Conservation (phyloP, 2,329 filamentous ascomycete genomes). For the Trichoderma arundinaceum region DNA sequence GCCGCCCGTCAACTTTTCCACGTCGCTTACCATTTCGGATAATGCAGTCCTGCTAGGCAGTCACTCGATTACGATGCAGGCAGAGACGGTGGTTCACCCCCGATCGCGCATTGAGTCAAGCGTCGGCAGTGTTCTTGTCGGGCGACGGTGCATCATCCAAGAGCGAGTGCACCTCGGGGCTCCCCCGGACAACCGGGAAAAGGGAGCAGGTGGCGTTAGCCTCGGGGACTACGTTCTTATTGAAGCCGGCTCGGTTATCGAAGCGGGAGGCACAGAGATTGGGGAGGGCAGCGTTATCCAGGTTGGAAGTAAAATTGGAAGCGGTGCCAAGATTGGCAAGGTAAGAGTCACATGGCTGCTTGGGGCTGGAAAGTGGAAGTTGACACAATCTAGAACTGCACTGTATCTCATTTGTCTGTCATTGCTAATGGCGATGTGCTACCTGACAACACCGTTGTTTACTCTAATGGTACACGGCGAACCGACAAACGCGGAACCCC, state of each 20-base stretch:
- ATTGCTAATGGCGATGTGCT: constrained; percentile 64
- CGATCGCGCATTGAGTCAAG: constrained; percentile 79
- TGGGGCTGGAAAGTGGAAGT: background rate
- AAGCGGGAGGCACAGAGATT: constrained; percentile 65
- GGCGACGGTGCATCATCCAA: constrained; percentile 80
- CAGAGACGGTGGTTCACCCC: constrained; percentile 84
- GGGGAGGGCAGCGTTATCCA: constrained; percentile 66
- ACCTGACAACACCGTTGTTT: constrained; percentile 72
- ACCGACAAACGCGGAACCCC: constrained; percentile 65
- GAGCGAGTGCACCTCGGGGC: constrained; percentile 68
- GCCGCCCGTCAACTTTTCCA: constrained; percentile 66
- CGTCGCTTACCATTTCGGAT: constrained; percentile 65
- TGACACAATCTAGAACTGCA: constrained; percentile 62
- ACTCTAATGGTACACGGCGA: constrained; percentile 65
- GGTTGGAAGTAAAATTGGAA: constrained; percentile 64
- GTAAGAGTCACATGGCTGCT: constrained; percentile 45
- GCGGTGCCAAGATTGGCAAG: constrained; percentile 66
- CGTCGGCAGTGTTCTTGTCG: constrained; percentile 78
- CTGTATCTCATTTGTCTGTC: constrained; percentile 68
- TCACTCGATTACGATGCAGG: constrained; percentile 77
- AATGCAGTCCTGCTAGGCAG: constrained; percentile 70
- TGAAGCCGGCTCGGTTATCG: constrained; percentile 64
- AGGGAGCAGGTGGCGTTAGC: constrained; percentile 55
- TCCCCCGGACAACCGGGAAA: constrained; percentile 39
- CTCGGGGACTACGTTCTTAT: constrained; percentile 67